These are phyloP conservation scores for Fusarium veterinarium DNA, from an alignment of 2,329 filamentous ascomycete genomes.

Conservation along the genomic window DNA sequence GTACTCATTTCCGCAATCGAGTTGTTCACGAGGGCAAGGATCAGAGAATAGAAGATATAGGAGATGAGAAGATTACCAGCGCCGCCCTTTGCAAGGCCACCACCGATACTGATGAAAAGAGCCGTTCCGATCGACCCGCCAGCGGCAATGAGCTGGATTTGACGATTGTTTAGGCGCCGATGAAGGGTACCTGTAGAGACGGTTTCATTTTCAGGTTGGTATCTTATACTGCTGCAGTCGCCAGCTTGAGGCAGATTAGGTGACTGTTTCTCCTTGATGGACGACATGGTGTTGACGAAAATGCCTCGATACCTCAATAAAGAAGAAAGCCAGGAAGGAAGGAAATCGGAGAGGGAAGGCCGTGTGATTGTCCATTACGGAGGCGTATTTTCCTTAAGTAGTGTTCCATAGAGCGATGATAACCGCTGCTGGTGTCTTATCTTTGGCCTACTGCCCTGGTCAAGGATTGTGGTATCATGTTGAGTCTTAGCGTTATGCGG, in stretches of 20 bases:
- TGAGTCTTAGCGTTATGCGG: background rate
- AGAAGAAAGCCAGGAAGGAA: background rate
- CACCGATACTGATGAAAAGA: background rate
- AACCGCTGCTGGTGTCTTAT: background rate
- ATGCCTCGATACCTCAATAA: background rate
- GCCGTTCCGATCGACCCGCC: background rate
- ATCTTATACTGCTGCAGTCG: background rate
- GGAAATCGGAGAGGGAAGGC: background rate
- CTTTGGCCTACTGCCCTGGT: background rate
- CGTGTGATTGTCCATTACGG: background rate
- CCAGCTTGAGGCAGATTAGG: background rate
- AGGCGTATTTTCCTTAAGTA: background rate
- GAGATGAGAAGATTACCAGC: background rate
- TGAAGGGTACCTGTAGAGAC: background rate
- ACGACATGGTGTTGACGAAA: background rate
- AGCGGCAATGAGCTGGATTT: background rate
- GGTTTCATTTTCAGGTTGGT: background rate
- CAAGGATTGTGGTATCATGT: background rate
- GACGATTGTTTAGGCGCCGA: background rate
- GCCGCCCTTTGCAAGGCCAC: background rate
- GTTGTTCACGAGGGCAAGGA: too few relatives aligned
- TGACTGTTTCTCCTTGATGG: background rate
- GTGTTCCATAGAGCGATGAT: background rate
- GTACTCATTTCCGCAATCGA: too few relatives aligned
- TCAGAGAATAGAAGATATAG: too few relatives aligned